These are phyloP conservation scores for Gossypium mustelinum DNA, from an alignment of 345 rosid genomes.

Conservation along the genomic window DNA sequence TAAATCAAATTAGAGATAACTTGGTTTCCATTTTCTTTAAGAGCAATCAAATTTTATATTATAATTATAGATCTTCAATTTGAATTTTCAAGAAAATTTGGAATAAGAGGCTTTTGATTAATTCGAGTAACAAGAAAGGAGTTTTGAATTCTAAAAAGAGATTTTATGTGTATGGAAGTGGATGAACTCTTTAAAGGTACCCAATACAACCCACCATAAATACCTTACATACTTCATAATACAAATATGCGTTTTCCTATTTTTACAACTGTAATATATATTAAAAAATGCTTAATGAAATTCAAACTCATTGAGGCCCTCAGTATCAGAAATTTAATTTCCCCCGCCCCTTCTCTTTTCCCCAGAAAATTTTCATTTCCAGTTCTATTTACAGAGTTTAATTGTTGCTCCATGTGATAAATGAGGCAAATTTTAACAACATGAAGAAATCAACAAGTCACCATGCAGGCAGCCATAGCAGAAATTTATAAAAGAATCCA, in stretches of 20 bases:
- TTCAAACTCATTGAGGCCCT: not conserved
- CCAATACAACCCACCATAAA: not conserved
- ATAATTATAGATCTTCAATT: no score
- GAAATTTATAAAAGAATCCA: constrained; percentile 20
- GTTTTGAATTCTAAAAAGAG: no score
- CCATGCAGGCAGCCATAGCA: constrained; percentile 9
- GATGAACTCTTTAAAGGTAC: not conserved
- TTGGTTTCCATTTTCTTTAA: no score
- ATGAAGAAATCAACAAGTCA: constrained; percentile 13
- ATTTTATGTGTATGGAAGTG: not conserved
- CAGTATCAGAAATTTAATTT: not conserved
- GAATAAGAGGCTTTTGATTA: no score
- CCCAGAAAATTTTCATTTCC: constrained; percentile 16
- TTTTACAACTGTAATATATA: not conserved
- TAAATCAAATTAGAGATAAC: no score
- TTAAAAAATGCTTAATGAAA: not conserved
- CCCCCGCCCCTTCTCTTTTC: not conserved
- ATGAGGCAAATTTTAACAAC: constrained; percentile 14
- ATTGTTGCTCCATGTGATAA: constrained; percentile 17
- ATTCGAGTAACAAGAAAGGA: not conserved
- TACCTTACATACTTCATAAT: not conserved
- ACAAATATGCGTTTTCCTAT: not conserved
- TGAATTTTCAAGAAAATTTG: no score
- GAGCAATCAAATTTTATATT: no score
- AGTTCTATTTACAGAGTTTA: constrained; percentile 33